phyloP scores from a whole-genome alignment of 306 rosid species.

The Cucurbita moschata region DNA sequence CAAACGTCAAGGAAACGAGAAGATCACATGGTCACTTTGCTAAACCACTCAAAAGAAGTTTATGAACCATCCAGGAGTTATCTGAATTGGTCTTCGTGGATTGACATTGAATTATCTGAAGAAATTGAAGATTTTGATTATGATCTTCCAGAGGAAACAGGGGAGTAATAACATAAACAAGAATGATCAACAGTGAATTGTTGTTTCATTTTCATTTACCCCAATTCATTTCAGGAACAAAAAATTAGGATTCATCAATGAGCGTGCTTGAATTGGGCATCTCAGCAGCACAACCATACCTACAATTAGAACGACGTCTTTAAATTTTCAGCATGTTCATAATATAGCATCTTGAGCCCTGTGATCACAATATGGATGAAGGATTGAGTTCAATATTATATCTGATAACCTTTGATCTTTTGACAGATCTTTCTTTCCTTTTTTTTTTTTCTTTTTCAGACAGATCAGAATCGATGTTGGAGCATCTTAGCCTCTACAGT shows the following conservation, averaged over 20 bases:
- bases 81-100: slow-evolving; percentile 44
- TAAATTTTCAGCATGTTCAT: neutral
- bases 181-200: neutral
- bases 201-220: neutral
- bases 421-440: neutral
- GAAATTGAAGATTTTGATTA: slow-evolving; percentile 61
- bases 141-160: slow-evolving; percentile 32
- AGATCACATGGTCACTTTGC: slow-evolving; percentile 31
- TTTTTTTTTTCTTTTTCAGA: neutral
- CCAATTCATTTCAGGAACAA: neutral
- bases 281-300: neutral
- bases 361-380: neutral
- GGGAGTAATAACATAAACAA: neutral
- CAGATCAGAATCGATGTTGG: neutral
- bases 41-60: slow-evolving; percentile 33
- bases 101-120: slow-evolving; percentile 45
- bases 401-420: neutral
- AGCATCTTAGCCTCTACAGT: neutral
- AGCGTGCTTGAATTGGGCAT: neutral
- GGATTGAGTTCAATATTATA: neutral
- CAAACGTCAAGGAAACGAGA: slow-evolving; percentile 25
- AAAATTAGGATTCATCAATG: neutral
- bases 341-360: neutral
- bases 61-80: slow-evolving; percentile 34
- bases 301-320: neutral